A percentile compares a stretch with the other conserved stretches of the same genome.
phyloP scores from a whole-genome alignment of 1,139 yeast species.

The Yamadazyma pseudoaaseri region DNA sequence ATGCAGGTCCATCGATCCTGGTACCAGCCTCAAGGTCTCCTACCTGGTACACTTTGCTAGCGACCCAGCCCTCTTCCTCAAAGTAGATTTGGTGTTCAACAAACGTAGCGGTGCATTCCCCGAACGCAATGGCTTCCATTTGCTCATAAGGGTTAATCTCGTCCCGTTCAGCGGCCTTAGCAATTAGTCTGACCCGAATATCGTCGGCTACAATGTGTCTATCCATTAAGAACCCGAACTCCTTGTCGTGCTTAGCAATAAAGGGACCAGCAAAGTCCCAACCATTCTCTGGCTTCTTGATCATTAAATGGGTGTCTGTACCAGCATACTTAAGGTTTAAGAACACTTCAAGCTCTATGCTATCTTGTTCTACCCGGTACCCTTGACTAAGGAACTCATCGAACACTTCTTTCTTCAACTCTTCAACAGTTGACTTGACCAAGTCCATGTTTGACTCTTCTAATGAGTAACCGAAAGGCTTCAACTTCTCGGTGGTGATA shows the following conservation, averaged over 20 bases:
- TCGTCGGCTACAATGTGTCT: slow-evolving; percentile 35
- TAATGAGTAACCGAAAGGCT: slow-evolving; percentile 13
- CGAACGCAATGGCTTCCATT: slow-evolving; percentile 13
- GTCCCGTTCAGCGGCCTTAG: background rate
- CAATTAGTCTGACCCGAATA: slow-evolving; percentile 3
- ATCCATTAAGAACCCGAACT: slow-evolving; percentile 62
- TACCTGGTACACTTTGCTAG: slow-evolving; percentile 37
- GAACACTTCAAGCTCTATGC: slow-evolving; percentile 4
- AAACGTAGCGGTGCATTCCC: slow-evolving; percentile 4
- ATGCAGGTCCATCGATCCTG: too few relatives aligned
- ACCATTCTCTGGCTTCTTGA: slow-evolving; percentile 16
- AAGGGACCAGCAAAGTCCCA: slow-evolving; percentile 32
- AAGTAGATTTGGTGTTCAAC: slow-evolving; percentile 7
- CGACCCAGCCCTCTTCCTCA: slow-evolving; percentile 10
- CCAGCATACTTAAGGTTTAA: slow-evolving; percentile 16
- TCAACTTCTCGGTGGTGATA: slow-evolving; percentile 12
- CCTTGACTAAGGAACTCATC: too few relatives aligned
- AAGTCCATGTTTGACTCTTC: too few relatives aligned
- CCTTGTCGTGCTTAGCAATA: slow-evolving; percentile 51
- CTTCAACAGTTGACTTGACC: too few relatives aligned
- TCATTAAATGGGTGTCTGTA: slow-evolving; percentile 14
- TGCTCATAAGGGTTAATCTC: slow-evolving; percentile 6
- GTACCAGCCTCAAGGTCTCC: slow-evolving; percentile 50
- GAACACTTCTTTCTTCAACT: too few relatives aligned
- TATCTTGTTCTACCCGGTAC: too few relatives aligned